Evolutionary conservation across 805 yeast species (phyloP).

Genomic region (Ogataea angusta): DNA sequence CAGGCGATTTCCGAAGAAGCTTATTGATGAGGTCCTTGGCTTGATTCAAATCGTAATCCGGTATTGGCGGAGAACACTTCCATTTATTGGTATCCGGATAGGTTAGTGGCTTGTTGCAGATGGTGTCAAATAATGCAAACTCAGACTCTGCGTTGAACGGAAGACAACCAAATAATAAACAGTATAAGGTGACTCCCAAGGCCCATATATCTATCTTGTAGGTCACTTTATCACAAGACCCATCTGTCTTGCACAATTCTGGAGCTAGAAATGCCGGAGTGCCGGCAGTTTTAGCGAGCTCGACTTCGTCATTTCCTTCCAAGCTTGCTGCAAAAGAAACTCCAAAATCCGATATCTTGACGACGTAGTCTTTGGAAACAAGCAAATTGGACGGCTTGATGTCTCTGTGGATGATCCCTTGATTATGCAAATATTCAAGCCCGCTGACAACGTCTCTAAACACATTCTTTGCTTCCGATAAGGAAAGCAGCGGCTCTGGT

Average conservation of each 20-base stretch:
- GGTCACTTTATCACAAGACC: slow-evolving; percentile 52
- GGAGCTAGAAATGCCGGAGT: slow-evolving; percentile 98
- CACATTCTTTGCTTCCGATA: slow-evolving; percentile 64
- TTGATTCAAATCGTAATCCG: slow-evolving; percentile 30
- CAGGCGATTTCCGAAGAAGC: slow-evolving; percentile 69
- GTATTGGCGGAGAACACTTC: slow-evolving; percentile 24
- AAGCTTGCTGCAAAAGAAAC: slow-evolving; percentile 67
- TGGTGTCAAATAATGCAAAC: slow-evolving; percentile 79
- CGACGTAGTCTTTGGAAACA: slow-evolving; percentile 63
- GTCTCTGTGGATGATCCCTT: slow-evolving; percentile 91
- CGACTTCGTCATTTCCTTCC: slow-evolving; percentile 62
- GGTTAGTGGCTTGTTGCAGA: slow-evolving; percentile 56
- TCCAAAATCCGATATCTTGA: slow-evolving; percentile 96
- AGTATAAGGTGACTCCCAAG: slow-evolving; percentile 84
- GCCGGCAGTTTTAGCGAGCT: slow-evolving; percentile 93
- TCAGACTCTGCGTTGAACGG: slow-evolving; percentile 90
- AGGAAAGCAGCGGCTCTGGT: slow-evolving; percentile 61
- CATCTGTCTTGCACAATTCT: slow-evolving; percentile 73
- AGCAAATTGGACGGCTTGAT: slow-evolving; percentile 92
- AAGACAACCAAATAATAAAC: slow-evolving; percentile 79
- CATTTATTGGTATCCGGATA: slow-evolving; percentile 48
- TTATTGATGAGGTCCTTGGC: slow-evolving; percentile 58
- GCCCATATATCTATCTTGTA: slow-evolving; percentile 97
- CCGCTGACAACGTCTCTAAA: slow-evolving; percentile 85
- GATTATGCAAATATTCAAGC: slow-evolving; percentile 83